A percentile compares a stretch with the other conserved stretches of the same genome.
phyloP scores from a whole-genome alignment of 2,329 filamentous ascomycete genomes.

The Fusarium sp. region DNA sequence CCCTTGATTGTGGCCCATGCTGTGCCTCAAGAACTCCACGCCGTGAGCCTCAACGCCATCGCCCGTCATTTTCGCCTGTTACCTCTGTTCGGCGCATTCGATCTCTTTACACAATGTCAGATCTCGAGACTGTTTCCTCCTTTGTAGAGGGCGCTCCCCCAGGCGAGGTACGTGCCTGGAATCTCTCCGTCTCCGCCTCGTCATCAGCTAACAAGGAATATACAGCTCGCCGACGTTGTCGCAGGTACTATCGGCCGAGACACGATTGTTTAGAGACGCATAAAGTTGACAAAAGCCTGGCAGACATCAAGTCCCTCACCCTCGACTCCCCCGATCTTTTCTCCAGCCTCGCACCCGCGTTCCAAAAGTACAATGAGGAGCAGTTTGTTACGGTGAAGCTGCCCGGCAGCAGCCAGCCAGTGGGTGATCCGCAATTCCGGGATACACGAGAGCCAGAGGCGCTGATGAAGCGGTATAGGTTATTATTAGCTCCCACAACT shows the following conservation, averaged over 20 bases:
- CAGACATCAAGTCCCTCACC: constrained; percentile 92
- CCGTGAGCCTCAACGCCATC: constrained; percentile 41
- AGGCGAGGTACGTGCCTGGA: constrained; percentile 82
- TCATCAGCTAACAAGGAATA: constrained; percentile 51
- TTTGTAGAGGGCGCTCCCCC: constrained; percentile 96
- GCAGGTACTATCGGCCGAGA: constrained; percentile 71
- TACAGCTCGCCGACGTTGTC: constrained; percentile 87
- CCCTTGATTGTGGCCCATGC: constrained; percentile 36
- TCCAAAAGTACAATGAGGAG: constrained; percentile 96
- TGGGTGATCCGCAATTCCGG: constrained; percentile 42
- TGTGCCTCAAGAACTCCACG: constrained; percentile 39
- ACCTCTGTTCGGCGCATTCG: constrained; percentile 23
- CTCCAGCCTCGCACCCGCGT: constrained; percentile 83
- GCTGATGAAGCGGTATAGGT: constrained; percentile 65
- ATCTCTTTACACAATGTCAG: constrained; percentile 52
- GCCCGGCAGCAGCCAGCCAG: constrained; percentile 81
- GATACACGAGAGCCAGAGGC: neutral
- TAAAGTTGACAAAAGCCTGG: constrained; percentile 41
- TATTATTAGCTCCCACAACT: constrained; percentile 89
- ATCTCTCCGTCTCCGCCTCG: constrained; percentile 31
- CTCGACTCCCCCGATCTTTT: constrained; percentile 77
- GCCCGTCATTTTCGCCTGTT: constrained; percentile 12
- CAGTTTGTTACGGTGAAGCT: constrained; percentile 92
- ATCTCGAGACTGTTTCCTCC: constrained; percentile 72
- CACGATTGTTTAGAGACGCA: neutral